These are phyloP conservation scores for Colletotrichum musae DNA, from an alignment of 2,329 filamentous ascomycete genomes.

Conservation along the genomic window DNA sequence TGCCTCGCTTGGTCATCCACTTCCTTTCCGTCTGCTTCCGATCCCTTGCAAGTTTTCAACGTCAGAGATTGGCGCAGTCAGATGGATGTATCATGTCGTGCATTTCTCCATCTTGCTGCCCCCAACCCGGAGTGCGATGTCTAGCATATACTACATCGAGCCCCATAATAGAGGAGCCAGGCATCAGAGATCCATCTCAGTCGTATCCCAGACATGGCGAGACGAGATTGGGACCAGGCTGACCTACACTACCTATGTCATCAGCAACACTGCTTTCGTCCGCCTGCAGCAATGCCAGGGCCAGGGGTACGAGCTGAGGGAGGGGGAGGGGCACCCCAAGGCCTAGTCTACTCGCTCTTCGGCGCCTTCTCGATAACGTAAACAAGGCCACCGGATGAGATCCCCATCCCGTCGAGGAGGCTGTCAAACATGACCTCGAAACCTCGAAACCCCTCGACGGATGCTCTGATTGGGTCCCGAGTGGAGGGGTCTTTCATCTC, in stretches of 20 bases:
- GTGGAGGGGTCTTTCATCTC: slow-evolving; percentile 14
- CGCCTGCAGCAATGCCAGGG: slow-evolving; percentile 33
- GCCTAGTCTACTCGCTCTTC: slow-evolving; percentile 19
- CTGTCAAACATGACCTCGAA: slow-evolving; percentile 18
- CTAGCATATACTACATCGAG: slow-evolving; percentile 22
- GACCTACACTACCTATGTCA: slow-evolving; percentile 30
- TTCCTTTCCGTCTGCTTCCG: not conserved
- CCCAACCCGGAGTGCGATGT: slow-evolving; percentile 24
- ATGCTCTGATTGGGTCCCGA: slow-evolving; percentile 10
- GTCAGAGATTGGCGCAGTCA: slow-evolving; percentile 18
- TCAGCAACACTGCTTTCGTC: slow-evolving; percentile 32
- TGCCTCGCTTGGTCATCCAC: not conserved
- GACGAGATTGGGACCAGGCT: slow-evolving; percentile 20
- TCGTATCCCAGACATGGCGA: slow-evolving; percentile 18
- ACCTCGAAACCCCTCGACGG: slow-evolving; percentile 3
- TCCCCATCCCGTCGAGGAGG: slow-evolving; percentile 26
- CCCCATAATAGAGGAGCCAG: slow-evolving; percentile 35
- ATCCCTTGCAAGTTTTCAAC: slow-evolving; percentile 4
- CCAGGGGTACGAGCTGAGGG: slow-evolving; percentile 30
- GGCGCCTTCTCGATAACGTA: slow-evolving; percentile 32
- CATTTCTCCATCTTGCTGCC: slow-evolving; percentile 30
- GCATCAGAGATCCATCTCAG: slow-evolving; percentile 27
- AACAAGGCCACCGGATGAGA: slow-evolving; percentile 29
- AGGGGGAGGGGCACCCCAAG: slow-evolving; percentile 31
- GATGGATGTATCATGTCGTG: slow-evolving; percentile 33